phyloP scores from a whole-genome alignment of 371 early-diverging fungal species.

The Mucor indicus region DNA sequence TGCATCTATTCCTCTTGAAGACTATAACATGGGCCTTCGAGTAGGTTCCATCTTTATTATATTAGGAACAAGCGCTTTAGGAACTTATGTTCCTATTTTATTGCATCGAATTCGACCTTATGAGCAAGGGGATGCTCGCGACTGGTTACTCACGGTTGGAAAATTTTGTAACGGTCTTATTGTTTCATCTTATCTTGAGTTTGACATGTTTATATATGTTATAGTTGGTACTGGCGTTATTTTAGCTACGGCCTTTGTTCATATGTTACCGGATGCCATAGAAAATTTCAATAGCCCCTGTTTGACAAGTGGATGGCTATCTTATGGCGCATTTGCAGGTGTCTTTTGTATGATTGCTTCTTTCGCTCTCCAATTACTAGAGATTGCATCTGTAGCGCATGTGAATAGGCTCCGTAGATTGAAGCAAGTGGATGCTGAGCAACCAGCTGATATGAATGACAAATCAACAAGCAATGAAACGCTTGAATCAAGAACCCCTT shows the following conservation, averaged over 20 bases:
- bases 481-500: neutral
- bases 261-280: constrained; percentile 44
- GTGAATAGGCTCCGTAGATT: constrained; percentile 14
- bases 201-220: neutral
- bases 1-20: constrained; percentile 19
- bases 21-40: constrained; percentile 32
- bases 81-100: constrained; percentile 33
- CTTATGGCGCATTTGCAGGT: constrained; percentile 43
- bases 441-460: constrained; percentile 8
- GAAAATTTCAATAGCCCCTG: constrained; percentile 42
- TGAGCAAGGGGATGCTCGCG: constrained; percentile 20
- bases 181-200: neutral
- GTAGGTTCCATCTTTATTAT: constrained; percentile 32
- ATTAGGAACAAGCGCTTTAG: constrained; percentile 16
- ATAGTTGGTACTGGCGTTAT: constrained; percentile 48
- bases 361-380: constrained; percentile 39
- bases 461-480: neutral
- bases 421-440: neutral
- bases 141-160: constrained; percentile 36
- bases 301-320: constrained; percentile 27
- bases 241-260: constrained; percentile 46
- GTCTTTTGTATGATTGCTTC: constrained; percentile 48
- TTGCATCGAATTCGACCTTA: constrained; percentile 32
- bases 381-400: constrained; percentile 30
- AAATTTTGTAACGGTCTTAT: constrained; percentile 39